Conservation (phyloP, 2,329 filamentous ascomycete genomes). For the Xylaria sp. region DNA sequence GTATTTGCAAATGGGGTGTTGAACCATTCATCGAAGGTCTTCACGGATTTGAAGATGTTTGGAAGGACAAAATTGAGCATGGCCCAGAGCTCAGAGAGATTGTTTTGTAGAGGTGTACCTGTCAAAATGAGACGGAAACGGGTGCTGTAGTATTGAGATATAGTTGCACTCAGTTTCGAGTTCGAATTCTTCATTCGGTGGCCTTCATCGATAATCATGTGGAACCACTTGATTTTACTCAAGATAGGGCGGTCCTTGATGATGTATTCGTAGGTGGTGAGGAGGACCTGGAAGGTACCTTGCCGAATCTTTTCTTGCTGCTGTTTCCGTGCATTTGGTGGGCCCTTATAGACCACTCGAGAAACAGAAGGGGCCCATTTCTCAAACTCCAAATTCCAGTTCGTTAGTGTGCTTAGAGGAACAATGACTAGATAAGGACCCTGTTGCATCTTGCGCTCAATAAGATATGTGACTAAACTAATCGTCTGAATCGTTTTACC, state of each 20-base stretch:
- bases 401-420: constrained; percentile 94
- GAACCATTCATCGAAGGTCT: constrained; percentile 99
- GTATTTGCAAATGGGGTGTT: constrained; percentile 99
- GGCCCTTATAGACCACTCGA: constrained; percentile 96
- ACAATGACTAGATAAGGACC: constrained; percentile 97
- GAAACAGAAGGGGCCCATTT: constrained; percentile 93
- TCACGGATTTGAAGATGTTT: constrained; percentile 98
- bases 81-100: constrained; percentile 94
- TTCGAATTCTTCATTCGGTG: constrained; percentile 99
- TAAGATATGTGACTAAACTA: constrained; percentile 95
- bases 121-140: constrained; percentile 97
- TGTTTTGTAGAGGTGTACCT: constrained; percentile 97
- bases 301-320: constrained; percentile 95
- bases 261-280: constrained; percentile 99
- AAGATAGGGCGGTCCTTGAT: constrained; percentile 97
- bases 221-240: constrained; percentile 99
- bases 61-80: constrained; percentile 98
- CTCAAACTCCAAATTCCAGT: constrained; percentile 98
- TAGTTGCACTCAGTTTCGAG: constrained; percentile 94
- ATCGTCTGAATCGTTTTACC: constrained; percentile 99
- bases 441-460: constrained; percentile 91
- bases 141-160: constrained; percentile 94
- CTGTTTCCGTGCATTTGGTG: constrained; percentile 85
- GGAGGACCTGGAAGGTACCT: constrained; percentile 92
- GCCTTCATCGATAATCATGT: constrained; percentile 99